These are phyloP conservation scores for Pleurotus pulmonarius DNA, from an alignment of 768 basidiomycete species.

Conservation along the genomic window DNA sequence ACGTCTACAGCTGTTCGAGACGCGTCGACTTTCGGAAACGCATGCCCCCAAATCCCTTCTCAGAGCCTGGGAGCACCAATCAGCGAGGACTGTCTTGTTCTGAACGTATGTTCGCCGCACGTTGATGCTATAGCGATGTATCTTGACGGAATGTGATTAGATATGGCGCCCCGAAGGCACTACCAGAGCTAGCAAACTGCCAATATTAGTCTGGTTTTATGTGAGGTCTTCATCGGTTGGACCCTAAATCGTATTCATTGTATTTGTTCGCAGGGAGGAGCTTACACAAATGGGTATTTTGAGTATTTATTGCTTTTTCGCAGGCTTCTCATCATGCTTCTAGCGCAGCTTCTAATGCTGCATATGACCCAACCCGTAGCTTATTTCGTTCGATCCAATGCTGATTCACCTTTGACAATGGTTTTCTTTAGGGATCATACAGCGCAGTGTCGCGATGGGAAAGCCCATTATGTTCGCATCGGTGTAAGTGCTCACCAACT, in stretches of 20 bases:
- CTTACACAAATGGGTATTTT: slow-evolving; percentile 8
- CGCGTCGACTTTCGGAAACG: slow-evolving; percentile 36
- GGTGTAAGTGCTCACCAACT: slow-evolving; percentile 32
- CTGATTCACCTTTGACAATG: neutral
- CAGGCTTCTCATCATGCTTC: neutral
- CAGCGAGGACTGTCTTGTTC: slow-evolving; percentile 37
- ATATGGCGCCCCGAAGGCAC: slow-evolving; percentile 15
- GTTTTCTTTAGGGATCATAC: neutral
- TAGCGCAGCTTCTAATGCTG: slow-evolving; percentile 40
- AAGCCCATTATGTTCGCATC: slow-evolving; percentile 60
- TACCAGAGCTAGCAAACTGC: slow-evolving; percentile 10
- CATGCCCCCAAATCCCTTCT: slow-evolving; percentile 37
- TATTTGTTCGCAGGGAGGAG: neutral
- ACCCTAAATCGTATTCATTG: no score
- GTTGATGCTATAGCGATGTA: neutral
- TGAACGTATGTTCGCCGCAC: slow-evolving; percentile 29
- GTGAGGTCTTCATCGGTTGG: no score
- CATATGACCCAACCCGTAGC: slow-evolving; percentile 45
- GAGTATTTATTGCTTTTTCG: no score
- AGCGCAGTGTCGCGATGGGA: slow-evolving; percentile 38
- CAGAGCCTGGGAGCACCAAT: slow-evolving; percentile 27
- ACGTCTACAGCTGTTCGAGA: slow-evolving; percentile 22
- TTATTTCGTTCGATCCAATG: no score
- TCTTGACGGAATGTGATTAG: neutral
- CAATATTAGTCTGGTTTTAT: slow-evolving; percentile 12